These are phyloP conservation scores for Eucalyptus polybractea DNA, from an alignment of 345 rosid genomes.

Conservation along the genomic window DNA sequence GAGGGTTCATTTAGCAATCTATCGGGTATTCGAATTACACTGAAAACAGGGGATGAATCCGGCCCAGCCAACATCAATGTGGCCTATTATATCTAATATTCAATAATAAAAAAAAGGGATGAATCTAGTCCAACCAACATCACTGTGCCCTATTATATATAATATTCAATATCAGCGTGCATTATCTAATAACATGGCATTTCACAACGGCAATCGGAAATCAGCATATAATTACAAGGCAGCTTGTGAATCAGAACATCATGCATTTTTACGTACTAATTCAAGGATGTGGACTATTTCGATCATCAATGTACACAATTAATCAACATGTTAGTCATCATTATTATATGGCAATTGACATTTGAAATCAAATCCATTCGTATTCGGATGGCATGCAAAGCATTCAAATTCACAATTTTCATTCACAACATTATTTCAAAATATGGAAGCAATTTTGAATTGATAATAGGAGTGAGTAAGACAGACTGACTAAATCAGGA, in stretches of 20 bases:
- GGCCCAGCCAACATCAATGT: background rate
- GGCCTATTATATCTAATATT: too few relatives aligned
- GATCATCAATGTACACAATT: background rate
- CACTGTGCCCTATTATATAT: background rate
- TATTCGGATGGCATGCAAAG: background rate
- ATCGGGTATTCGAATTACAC: background rate
- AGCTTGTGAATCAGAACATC: background rate
- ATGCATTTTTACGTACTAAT: background rate
- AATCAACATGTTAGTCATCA: background rate
- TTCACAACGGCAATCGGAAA: background rate
- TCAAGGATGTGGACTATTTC: background rate
- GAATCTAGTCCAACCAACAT: background rate
- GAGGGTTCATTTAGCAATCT: background rate
- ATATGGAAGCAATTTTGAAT: background rate
- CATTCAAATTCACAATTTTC: background rate
- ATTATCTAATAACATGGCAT: background rate
- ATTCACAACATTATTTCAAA: background rate
- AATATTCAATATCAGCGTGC: background rate
- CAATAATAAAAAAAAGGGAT: too few relatives aligned
- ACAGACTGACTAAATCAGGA: rapidly evolving
- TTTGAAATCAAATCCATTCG: background rate
- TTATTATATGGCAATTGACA: background rate
- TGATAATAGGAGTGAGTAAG: rapidly evolving
- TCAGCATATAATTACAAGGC: background rate
- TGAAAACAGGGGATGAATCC: background rate